A percentile compares a stretch with the other conserved stretches of the same genome.
Evolutionary conservation across 768 basidiomycete species (phyloP).

Genomic region (Gloeostereum incarnatum): DNA sequence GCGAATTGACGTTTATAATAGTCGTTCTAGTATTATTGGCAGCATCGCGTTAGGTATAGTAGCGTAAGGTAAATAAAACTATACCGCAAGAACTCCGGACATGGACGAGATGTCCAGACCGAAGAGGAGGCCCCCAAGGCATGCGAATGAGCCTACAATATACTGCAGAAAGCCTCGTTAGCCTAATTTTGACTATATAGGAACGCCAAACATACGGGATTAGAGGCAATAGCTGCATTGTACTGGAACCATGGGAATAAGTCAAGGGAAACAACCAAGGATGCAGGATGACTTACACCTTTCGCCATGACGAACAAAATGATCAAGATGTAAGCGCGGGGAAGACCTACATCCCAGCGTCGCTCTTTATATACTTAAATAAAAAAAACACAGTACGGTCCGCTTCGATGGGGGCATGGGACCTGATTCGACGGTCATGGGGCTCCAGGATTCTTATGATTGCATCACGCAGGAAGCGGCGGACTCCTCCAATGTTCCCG

Average conservation of each 20-base stretch:
- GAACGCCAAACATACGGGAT: slow-evolving; percentile 30
- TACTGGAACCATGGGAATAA: slow-evolving; percentile 32
- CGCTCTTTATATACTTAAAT: no score
- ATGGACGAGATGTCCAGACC: slow-evolving; percentile 80
- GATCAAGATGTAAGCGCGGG: no score
- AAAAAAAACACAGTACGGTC: no score
- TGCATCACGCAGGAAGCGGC: no score
- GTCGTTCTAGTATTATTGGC: slow-evolving; percentile 20
- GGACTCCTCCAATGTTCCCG: no score
- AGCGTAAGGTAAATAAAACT: slow-evolving; percentile 6
- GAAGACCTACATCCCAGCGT: no score
- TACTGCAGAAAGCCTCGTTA: slow-evolving; percentile 31
- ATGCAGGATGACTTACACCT: no score
- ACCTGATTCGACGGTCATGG: no score
- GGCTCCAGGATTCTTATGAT: no score
- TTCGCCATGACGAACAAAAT: no score
- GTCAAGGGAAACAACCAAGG: background rate
- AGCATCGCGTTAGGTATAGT: background rate
- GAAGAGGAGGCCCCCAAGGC: slow-evolving; percentile 73
- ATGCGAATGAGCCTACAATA: slow-evolving; percentile 72
- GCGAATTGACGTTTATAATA: slow-evolving; percentile 26
- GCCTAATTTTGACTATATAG: background rate
- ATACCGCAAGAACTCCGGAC: slow-evolving; percentile 61
- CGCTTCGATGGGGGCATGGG: no score
- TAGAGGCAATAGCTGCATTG: slow-evolving; percentile 43